Base-by-base conservation (phyloP, 257 asterid species). In the Scutellaria galericulata region DNA sequence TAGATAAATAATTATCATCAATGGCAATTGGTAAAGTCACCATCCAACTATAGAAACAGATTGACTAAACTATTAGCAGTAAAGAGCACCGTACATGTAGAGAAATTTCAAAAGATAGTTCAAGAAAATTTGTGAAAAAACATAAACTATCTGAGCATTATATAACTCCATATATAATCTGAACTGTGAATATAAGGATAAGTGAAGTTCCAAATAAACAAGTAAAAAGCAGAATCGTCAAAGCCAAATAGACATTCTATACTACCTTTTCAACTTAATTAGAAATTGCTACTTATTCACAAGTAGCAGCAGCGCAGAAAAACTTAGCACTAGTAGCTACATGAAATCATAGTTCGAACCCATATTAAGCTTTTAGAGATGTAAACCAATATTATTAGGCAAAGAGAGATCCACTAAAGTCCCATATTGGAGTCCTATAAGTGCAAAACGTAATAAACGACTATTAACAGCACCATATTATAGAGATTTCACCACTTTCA, bases 401-500 rank as follows among this genome's bases (percentile, higher is more conserved):
- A 54, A 74, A 22, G 42, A 39, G 45, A 9, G 61, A 31, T 31
- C 14, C 52, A 14, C 66, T 31, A 11, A 53, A 14, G 42, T 37
- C 45, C 40, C 13, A 52, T 24, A 14, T 22, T 8, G 18, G 13
- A 20, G 35, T 68, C 15, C 22, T 11, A 14, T n/a, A 58, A 69
- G 63, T 18, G 48, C 54, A 58, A 37, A 58, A 2, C n/a, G 14
- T 15, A 46, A 31, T 6, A 67, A 75, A 54, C 9, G 1, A 14
- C 64, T 24, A 31, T 37, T 1, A 22, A 42, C 20, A 64, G 47
- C 42, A 70, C 8, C 46, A 46, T 0, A 35, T 39, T 14, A 67
- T 39, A 68, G 12, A 70, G 35, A 15, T 44, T 66, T 45, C 74
- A 58, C 18, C 59, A 48, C 24, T 68, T 68, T n/a, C 54, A 86